phyloP scores from a whole-genome alignment of 106 monocot genomes.

The Narthecium ossifragum region DNA sequence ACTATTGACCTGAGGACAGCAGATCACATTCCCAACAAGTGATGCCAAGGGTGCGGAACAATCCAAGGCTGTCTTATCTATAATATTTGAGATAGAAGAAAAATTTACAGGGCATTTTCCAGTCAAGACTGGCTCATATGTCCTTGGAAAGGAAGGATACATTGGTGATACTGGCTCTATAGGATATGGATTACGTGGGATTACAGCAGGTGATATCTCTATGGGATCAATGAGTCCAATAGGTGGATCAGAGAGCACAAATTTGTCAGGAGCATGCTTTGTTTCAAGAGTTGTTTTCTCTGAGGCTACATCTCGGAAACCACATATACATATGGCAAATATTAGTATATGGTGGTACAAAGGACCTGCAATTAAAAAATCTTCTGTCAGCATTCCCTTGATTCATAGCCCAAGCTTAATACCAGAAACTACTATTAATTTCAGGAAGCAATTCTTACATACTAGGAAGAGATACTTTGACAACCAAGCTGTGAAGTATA shows the following conservation, averaged over 20 bases:
- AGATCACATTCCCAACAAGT: slow-evolving; percentile 87
- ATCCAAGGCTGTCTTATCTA: slow-evolving; percentile 87
- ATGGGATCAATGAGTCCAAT: slow-evolving; percentile 82
- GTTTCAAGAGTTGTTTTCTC: slow-evolving; percentile 38
- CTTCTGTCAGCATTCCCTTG: too few species aligned
- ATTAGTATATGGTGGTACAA: slow-evolving; percentile 33
- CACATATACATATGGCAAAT: slow-evolving; percentile 45
- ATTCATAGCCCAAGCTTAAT: too few species aligned
- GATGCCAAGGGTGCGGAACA: slow-evolving; percentile 86
- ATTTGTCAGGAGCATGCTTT: slow-evolving; percentile 46
- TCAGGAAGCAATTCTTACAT: too few species aligned
- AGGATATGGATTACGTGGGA: slow-evolving; percentile 75
- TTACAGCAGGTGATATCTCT: slow-evolving; percentile 73
- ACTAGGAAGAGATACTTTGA: too few species aligned
- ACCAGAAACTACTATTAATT: too few species aligned
- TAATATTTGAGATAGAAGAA: slow-evolving; percentile 59
- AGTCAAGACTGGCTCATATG: slow-evolving; percentile 80
- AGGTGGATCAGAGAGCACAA: slow-evolving; percentile 75
- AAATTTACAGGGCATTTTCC: slow-evolving; percentile 87
- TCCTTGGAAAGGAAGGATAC: slow-evolving; percentile 87
- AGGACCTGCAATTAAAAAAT: slow-evolving; percentile 61
- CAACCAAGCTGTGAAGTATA: too few species aligned
- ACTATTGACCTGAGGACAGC: slow-evolving; percentile 90
- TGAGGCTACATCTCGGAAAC: slow-evolving; percentile 41
- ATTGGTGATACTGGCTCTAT: slow-evolving; percentile 79